Evolutionary conservation across 1,139 yeast species (phyloP), one percentile per base, ranked within the genome.

Genomic region (Scheffersomyces insectosa): DNA sequence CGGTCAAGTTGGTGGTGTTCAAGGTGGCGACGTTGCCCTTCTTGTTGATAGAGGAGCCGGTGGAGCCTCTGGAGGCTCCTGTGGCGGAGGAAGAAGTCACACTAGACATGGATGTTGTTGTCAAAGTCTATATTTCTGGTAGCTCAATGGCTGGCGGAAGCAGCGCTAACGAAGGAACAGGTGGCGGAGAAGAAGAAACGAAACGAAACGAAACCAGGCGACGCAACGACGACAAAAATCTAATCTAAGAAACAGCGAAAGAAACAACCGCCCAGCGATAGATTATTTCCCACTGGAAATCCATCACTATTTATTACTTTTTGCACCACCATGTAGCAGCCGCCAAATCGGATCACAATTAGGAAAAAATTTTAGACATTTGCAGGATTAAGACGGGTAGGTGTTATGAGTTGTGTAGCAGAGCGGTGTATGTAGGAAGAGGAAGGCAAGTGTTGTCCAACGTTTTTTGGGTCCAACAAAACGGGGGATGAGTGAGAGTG

Each of bases 1-100:
- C 80, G n/a, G 74, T 67, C 45, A 70, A 56, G 28, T 57, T 57
- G 20, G 57, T 43, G 29, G 62, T 41, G 37, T 56, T 47, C 36
- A 68, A 62, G 37, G 63, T 49, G 37, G 77, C 75, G 25, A 71
- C 63, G 47, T 71, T 72, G 30, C 76, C 77, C 15, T 48, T 47
- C 51, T 64, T 64, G 36, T 61, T 56, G 46, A 67, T 56, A 28
- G 49, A 27, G 20, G 48, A 29, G 34, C 57, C 42, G 16, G 56
- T 42, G n/a, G 45, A 28, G 39, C 47, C 40, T 31, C 31, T 33
- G 5, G 38, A 48, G 20, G 44, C 37, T 15, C 49, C 44, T 16
- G 48, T 13, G 5, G 47, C 33, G 30, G 50, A 47, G 32, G 47
- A 39, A 36, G 51, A 41, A 32, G 51, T 38, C 23, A 40, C 29